A percentile compares a stretch with the other conserved stretches of the same genome.
phyloP scores from a whole-genome alignment of 1,139 yeast genomes.

The Geotrichum australiense region DNA sequence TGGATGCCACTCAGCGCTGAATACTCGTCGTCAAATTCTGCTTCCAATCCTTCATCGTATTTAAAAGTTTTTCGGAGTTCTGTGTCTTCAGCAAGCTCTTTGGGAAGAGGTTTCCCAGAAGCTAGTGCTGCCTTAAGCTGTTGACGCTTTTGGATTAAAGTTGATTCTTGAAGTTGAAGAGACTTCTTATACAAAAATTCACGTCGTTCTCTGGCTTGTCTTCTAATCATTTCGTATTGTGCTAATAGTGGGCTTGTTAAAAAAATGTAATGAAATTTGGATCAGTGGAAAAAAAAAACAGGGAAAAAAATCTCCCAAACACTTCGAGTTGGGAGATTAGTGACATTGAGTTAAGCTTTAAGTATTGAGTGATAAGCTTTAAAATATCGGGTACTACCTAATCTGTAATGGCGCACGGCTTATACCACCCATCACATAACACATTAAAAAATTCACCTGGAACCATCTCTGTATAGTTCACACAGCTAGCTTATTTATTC shows the following conservation, averaged over 20 bases:
- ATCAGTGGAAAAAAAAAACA: not conserved
- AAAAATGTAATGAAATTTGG: not conserved
- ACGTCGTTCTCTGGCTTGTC: slow-evolving; percentile 92
- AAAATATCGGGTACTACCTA: too few relatives aligned
- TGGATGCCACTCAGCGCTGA: slow-evolving; percentile 76
- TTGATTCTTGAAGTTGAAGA: slow-evolving; percentile 82
- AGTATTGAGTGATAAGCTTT: too few relatives aligned
- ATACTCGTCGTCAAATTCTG: slow-evolving; percentile 77
- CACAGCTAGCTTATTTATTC: too few relatives aligned
- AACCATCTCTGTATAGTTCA: too few relatives aligned
- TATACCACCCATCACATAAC: too few relatives aligned
- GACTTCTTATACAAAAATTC: slow-evolving; percentile 88
- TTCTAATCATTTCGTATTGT: slow-evolving; percentile 50
- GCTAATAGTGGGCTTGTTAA: not conserved
- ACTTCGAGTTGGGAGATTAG: too few relatives aligned
- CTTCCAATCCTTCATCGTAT: slow-evolving; percentile 64
- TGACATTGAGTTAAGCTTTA: too few relatives aligned
- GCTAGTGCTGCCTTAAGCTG: slow-evolving; percentile 83
- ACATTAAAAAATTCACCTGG: too few relatives aligned
- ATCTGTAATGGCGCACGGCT: too few relatives aligned
- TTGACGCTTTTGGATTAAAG: slow-evolving; percentile 77
- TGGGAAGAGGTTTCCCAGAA: slow-evolving; percentile 81
- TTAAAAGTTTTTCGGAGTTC: slow-evolving; percentile 73
- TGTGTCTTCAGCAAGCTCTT: slow-evolving; percentile 82
- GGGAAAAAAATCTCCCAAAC: not conserved